A percentile compares a stretch with the other conserved stretches of the same genome.
Conservation (phyloP, 768 basidiomycete species). For the Pisolithus orientalis region DNA sequence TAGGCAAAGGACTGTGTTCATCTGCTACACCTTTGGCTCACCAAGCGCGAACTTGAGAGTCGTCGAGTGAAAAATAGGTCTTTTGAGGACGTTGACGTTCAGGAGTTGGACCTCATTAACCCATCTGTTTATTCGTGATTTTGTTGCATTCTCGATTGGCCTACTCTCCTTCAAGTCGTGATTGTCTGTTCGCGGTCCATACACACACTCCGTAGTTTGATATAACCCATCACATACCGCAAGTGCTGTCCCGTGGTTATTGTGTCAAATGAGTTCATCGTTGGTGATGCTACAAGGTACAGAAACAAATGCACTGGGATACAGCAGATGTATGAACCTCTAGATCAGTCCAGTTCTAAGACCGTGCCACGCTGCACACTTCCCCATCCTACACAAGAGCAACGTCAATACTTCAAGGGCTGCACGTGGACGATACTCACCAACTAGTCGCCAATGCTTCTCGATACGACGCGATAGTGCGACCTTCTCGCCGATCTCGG, state of each 20-base stretch:
- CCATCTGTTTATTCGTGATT: slow-evolving; percentile 13
- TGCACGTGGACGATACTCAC: slow-evolving; percentile 39
- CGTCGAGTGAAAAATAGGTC: slow-evolving; percentile 62
- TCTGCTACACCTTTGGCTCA: slow-evolving; percentile 61
- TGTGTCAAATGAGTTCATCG: neutral
- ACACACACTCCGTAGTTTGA: neutral
- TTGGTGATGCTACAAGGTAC: neutral
- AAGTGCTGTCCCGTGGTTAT: neutral
- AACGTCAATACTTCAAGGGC: neutral
- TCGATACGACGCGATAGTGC: slow-evolving; percentile 91
- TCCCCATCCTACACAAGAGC: slow-evolving; percentile 45
- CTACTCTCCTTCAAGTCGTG: neutral
- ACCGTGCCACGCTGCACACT: slow-evolving; percentile 83
- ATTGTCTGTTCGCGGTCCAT: neutral
- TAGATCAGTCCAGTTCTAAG: slow-evolving; percentile 64
- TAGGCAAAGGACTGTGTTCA: slow-evolving; percentile 66
- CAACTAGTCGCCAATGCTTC: slow-evolving; percentile 97
- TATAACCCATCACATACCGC: neutral
- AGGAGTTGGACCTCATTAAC: slow-evolving; percentile 60
- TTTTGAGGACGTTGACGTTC: slow-evolving; percentile 66
- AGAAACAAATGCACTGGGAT: neutral
- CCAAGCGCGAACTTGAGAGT: slow-evolving; percentile 66
- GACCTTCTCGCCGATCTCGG: slow-evolving; percentile 96
- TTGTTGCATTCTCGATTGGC: neutral
- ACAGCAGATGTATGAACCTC: neutral